Conservation (phyloP, 768 basidiomycete species). For the Tricholoma furcatifolium region DNA sequence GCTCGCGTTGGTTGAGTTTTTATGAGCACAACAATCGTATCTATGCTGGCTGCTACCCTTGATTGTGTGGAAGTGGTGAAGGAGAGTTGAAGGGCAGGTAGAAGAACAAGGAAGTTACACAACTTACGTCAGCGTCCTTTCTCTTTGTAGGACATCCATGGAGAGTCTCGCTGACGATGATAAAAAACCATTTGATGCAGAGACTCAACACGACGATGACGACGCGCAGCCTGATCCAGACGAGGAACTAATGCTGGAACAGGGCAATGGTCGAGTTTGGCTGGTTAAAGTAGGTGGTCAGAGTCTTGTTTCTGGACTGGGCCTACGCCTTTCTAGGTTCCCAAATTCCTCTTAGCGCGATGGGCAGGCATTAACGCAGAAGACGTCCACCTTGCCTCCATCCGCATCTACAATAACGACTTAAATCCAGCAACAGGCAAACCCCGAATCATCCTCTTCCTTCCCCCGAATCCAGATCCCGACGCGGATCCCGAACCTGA, state of each 20-base stretch:
- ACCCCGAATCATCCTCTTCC: constrained; percentile 64
- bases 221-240: constrained; percentile 76
- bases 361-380: constrained; percentile 79
- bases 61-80: no score
- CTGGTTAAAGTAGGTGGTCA: constrained; percentile 68
- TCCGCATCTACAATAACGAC: constrained; percentile 71
- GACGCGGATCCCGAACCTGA: constrained; percentile 46
- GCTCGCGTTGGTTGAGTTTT: no score
- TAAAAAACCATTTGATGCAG: constrained; percentile 70
- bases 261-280: constrained; percentile 77
- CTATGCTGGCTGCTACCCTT: no score
- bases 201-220: constrained; percentile 41
- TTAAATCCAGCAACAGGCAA: constrained; percentile 43
- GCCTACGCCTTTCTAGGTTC: constrained; percentile 52
- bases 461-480: constrained; percentile 57
- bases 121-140: no score
- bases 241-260: constrained; percentile 76
- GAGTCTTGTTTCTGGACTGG: constrained; percentile 1
- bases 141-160: constrained; percentile 5
- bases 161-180: constrained; percentile 48
- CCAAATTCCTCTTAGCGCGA: constrained; percentile 80
- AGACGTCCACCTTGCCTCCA: constrained; percentile 78
- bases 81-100: no score
- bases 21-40: no score
- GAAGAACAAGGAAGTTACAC: no score